Conservation (phyloP, 805 yeast genomes). For the Ogataea sp. region DNA sequence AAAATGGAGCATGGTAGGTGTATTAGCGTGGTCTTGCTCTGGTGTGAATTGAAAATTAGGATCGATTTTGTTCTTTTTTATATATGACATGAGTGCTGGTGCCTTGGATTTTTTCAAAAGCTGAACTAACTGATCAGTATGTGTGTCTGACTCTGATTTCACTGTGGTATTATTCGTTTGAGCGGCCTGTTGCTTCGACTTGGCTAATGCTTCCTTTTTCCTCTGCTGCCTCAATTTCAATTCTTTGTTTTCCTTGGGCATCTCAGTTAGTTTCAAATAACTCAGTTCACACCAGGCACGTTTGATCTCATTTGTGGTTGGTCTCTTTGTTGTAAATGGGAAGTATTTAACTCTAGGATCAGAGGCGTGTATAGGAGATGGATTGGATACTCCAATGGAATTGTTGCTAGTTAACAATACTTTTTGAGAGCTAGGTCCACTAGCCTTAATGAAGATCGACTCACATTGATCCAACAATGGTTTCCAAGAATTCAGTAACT, state of each 20-base stretch:
- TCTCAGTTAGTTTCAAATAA: slow-evolving; percentile 42
- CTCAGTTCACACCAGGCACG: slow-evolving; percentile 78
- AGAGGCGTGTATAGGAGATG: slow-evolving; percentile 38
- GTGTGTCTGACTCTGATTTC: slow-evolving; percentile 33
- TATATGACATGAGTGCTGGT: slow-evolving; percentile 57
- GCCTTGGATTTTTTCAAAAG: slow-evolving; percentile 68
- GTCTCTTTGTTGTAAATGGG: slow-evolving; percentile 87
- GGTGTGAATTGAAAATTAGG: slow-evolving; percentile 54
- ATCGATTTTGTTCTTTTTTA: slow-evolving; percentile 49
- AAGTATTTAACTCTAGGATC: slow-evolving; percentile 62
- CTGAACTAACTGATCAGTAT: slow-evolving; percentile 49
- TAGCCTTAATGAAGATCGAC: slow-evolving; percentile 72
- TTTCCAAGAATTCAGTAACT: slow-evolving; percentile 60
- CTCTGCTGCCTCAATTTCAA: slow-evolving; percentile 19
- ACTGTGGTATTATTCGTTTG: not conserved
- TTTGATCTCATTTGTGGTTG: slow-evolving; percentile 74
- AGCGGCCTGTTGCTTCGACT: slow-evolving; percentile 13
- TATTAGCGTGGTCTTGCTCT: slow-evolving; percentile 33
- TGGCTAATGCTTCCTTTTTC: slow-evolving; percentile 22
- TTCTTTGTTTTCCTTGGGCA: slow-evolving; percentile 40
- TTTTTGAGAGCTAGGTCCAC: slow-evolving; percentile 59
- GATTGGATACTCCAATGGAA: no score
- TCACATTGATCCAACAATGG: slow-evolving; percentile 50
- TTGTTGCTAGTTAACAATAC: no score
- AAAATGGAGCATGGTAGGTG: slow-evolving; percentile 74